phyloP scores from a whole-genome alignment of 495 filamentous ascomycete species.

The Penicillium canescens region DNA sequence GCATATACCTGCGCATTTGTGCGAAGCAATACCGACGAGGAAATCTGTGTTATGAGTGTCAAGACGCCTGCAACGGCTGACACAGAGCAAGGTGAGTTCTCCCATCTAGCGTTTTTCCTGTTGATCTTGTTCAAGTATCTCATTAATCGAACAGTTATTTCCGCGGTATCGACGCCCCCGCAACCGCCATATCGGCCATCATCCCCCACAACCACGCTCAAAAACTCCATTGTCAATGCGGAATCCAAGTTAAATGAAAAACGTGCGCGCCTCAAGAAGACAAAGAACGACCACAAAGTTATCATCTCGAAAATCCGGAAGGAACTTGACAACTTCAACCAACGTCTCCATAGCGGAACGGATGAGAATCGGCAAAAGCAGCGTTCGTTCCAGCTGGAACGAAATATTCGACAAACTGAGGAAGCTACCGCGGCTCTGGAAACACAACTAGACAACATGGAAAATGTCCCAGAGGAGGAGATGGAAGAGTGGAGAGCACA shows the following conservation, averaged over 20 bases:
- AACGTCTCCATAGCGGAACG: constrained; percentile 69
- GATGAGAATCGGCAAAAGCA: constrained; percentile 82
- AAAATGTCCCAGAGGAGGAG: constrained; percentile 68
- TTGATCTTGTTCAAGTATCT: not conserved
- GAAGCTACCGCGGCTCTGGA: constrained; percentile 65
- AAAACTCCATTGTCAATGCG: constrained; percentile 79
- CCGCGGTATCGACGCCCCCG: constrained; percentile 40
- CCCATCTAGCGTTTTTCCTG: not conserved
- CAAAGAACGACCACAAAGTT: constrained; percentile 77
- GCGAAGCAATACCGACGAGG: constrained; percentile 66
- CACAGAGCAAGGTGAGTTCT: constrained; percentile 58
- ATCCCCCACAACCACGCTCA: constrained; percentile 86
- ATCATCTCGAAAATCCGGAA: constrained; percentile 68
- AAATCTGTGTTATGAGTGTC: constrained; percentile 76
- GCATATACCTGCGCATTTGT: constrained; percentile 87
- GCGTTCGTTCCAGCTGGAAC: constrained; percentile 73
- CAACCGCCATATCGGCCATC: constrained; percentile 71
- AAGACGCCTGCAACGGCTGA: constrained; percentile 73
- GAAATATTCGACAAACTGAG: constrained; percentile 81
- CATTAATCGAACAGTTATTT: constrained; percentile 32
- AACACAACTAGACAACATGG: constrained; percentile 64
- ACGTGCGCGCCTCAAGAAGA: constrained; percentile 70
- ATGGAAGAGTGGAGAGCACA: constrained; percentile 58
- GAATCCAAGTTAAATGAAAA: constrained; percentile 78
- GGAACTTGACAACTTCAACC: constrained; percentile 74